phyloP scores from a whole-genome alignment of 2,329 filamentous ascomycete genomes.

The Dactylellina leptospora region DNA sequence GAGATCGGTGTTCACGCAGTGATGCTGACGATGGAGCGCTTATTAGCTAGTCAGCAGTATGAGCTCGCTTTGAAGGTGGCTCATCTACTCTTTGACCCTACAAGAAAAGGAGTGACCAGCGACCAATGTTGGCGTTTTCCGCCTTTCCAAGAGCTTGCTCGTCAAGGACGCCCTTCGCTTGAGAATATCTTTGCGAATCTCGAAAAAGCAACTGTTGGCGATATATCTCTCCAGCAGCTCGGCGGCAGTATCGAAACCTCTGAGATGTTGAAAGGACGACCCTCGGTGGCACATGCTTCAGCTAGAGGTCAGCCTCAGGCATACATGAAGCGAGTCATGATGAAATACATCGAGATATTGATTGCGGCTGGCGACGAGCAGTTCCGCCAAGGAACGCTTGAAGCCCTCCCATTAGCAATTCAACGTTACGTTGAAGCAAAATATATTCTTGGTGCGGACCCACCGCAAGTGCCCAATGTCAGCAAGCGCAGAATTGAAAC shows the following conservation, averaged over 20 bases:
- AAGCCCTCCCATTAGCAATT: conserved; percentile 58
- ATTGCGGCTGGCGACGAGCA: conserved; percentile 58
- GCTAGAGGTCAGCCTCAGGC: conserved; percentile 56
- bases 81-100: conserved; percentile 56
- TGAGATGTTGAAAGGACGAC: not conserved
- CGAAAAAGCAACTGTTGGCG: no score
- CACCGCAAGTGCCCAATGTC: not conserved
- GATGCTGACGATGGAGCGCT: not conserved
- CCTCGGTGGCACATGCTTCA: conserved; percentile 50
- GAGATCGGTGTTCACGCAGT: no score
- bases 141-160: not conserved
- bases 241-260: no score
- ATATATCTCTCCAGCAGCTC: not conserved
- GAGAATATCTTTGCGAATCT: not conserved
- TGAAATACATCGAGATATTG: conserved; percentile 59
- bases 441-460: conserved; percentile 56
- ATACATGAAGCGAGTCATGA: conserved; percentile 59
- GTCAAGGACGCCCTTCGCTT: not conserved
- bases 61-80: not conserved
- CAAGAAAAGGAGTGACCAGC: conserved; percentile 29
- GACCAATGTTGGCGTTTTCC: not conserved
- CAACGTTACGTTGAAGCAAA: conserved; percentile 58
- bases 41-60: not conserved
- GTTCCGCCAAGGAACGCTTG: conserved; percentile 56
- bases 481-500: not conserved